phyloP scores from a whole-genome alignment of 352 stramenopile species.

The Globisporangium middletonii region DNA sequence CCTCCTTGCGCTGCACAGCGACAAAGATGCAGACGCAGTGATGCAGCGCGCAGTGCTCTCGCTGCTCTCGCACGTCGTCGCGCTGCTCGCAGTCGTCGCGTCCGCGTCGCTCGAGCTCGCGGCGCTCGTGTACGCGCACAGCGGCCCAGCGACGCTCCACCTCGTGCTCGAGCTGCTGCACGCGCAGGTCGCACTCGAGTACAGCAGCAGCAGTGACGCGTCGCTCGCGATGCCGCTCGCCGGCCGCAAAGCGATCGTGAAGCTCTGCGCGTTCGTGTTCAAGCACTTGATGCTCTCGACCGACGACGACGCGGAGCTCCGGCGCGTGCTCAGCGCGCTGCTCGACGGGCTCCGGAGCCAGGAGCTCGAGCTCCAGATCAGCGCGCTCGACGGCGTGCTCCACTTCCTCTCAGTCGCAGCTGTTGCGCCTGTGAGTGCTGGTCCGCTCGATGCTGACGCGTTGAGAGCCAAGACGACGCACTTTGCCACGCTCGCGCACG shows the following conservation, averaged over 20 bases:
- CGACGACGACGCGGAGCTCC: conserved; percentile 41
- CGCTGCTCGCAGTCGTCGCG: conserved; percentile 46
- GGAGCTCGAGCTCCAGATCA: conserved; percentile 59
- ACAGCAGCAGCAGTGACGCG: conserved; percentile 17
- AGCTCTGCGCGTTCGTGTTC: conserved; percentile 69
- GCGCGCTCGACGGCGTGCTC: conserved; percentile 61
- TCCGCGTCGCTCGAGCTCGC: conserved; percentile 54
- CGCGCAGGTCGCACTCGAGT: conserved; percentile 45
- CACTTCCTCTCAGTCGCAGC: conserved; percentile 60
- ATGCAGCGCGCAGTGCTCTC: conserved; percentile 15
- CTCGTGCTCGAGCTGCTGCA: conserved; percentile 38
- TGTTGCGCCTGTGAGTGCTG: conserved; percentile 4
- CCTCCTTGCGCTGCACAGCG: conserved; percentile 24
- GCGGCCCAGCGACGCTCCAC: conserved; percentile 13
- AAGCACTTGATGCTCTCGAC: conserved; percentile 55
- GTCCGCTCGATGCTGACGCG: background rate
- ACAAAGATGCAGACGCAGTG: background rate
- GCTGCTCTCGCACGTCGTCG: conserved; percentile 42
- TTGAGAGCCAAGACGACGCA: conserved; percentile 26
- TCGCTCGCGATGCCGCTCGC: conserved; percentile 21
- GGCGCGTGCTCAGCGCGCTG: conserved; percentile 45
- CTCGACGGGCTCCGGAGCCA: conserved; percentile 68
- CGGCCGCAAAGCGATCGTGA: conserved; percentile 58
- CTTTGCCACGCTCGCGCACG: conserved; percentile 56
- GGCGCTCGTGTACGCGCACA: conserved; percentile 19